Conservation (phyloP, 805 yeast species). For the Candida railenensis region DNA sequence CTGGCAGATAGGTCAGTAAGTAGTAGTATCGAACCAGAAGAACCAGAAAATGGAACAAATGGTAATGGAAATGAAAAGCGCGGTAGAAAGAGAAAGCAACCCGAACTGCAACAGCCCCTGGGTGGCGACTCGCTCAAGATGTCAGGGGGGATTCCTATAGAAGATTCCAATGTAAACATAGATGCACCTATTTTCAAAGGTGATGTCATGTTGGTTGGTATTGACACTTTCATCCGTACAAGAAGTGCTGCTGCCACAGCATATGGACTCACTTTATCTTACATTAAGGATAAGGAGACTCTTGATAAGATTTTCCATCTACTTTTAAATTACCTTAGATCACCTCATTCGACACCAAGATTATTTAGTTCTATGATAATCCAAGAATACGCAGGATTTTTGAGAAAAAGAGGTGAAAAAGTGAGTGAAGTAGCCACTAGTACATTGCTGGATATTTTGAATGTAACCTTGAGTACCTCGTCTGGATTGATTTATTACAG, state of each 20-base stretch:
- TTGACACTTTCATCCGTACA: slow-evolving; percentile 69
- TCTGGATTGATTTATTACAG: slow-evolving; percentile 62
- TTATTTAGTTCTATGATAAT: slow-evolving; percentile 66
- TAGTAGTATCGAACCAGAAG: slow-evolving; percentile 12
- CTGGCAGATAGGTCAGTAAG: not conserved
- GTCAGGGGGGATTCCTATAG: slow-evolving; percentile 41
- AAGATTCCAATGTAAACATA: slow-evolving; percentile 72
- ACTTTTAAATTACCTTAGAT: slow-evolving; percentile 44
- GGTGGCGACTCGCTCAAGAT: not conserved
- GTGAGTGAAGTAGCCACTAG: slow-evolving; percentile 18
- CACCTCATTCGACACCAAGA: slow-evolving; percentile 80
- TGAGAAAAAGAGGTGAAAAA: slow-evolving; percentile 16
- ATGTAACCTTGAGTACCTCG: slow-evolving; percentile 24
- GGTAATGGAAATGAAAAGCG: slow-evolving; percentile 27
- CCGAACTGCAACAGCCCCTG: slow-evolving; percentile 7
- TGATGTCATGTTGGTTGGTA: slow-evolving; percentile 82
- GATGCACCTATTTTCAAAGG: slow-evolving; percentile 93
- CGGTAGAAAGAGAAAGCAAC: slow-evolving; percentile 49
- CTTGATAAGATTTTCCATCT: slow-evolving; percentile 37
- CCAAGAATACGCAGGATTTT: slow-evolving; percentile 58
- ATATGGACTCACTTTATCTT: slow-evolving; percentile 63
- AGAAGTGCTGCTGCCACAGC: slow-evolving; percentile 76
- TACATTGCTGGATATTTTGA: slow-evolving; percentile 16
- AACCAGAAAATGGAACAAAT: slow-evolving; percentile 10
- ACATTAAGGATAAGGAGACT: slow-evolving; percentile 36